A percentile compares a stretch with the other conserved stretches of the same genome.
Evolutionary conservation across 805 yeast species (phyloP).

Genomic region (Wickerhamomyces hampshirensis): DNA sequence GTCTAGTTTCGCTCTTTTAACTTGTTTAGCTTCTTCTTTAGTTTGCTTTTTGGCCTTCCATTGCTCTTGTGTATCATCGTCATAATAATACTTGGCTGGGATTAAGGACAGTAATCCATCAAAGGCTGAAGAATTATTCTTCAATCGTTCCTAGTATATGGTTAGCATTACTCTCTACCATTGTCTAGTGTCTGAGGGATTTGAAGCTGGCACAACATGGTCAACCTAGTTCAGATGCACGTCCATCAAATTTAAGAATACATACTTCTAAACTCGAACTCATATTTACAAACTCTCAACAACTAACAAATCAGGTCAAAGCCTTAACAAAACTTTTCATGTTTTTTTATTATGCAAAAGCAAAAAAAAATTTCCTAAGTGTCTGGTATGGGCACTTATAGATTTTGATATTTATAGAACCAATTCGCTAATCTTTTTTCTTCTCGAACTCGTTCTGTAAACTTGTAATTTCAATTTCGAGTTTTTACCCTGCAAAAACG

Average conservation of each 20-base stretch:
- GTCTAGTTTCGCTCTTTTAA: conserved; percentile 69
- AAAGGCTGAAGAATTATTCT: conserved; percentile 76
- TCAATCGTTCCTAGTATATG: conserved; percentile 56
- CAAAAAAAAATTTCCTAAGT: neutral
- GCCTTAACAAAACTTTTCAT: neutral
- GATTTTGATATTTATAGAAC: no score
- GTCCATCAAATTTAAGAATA: neutral
- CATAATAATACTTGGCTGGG: conserved; percentile 92
- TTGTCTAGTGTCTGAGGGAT: neutral
- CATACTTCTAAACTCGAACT: conserved; percentile 59
- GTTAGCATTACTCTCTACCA: conserved; percentile 5
- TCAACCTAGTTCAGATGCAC: neutral
- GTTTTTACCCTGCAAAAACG: no score
- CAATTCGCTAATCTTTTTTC: no score
- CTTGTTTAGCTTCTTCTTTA: conserved; percentile 55
- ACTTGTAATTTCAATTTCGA: no score
- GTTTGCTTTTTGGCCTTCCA: conserved; percentile 83
- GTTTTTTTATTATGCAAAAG: neutral
- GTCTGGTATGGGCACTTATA: no score
- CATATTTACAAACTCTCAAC: no score
- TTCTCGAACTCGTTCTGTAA: neutral
- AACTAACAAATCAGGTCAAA: no score
- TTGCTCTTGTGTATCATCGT: conserved; percentile 83
- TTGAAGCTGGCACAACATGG: no score
- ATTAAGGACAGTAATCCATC: conserved; percentile 85